Conservation (phyloP, 495 filamentous ascomycete genomes). For the Physcia stellaris region DNA sequence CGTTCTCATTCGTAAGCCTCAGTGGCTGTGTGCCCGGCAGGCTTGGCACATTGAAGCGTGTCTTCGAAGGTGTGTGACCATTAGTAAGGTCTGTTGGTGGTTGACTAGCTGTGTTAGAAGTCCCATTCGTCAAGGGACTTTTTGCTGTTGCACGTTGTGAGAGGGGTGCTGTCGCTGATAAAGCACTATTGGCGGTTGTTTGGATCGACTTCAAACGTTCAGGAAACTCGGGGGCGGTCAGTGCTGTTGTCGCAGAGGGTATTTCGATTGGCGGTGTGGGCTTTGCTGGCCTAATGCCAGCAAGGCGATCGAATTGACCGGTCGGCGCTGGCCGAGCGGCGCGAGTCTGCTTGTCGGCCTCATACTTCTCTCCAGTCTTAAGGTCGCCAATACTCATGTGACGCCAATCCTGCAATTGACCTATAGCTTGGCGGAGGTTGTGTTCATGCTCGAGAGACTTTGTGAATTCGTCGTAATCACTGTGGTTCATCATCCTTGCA, state of each 20-base stretch:
- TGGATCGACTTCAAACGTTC: slow-evolving; percentile 33
- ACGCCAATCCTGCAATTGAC: slow-evolving; percentile 90
- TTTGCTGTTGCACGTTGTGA: slow-evolving; percentile 20
- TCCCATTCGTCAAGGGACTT: slow-evolving; percentile 26
- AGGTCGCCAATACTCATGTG: slow-evolving; percentile 69
- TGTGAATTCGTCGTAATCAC: slow-evolving; percentile 77
- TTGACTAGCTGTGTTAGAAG: slow-evolving; percentile 27
- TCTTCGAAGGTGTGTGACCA: slow-evolving; percentile 17
- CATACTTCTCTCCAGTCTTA: slow-evolving; percentile 82
- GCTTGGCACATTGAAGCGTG: slow-evolving; percentile 31
- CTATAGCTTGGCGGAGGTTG: slow-evolving; percentile 77
- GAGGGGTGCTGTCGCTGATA: slow-evolving; percentile 9
- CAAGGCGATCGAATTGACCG: slow-evolving; percentile 70
- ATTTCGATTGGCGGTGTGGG: slow-evolving; percentile 49
- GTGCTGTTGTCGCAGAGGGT: slow-evolving; percentile 52
- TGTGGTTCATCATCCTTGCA: slow-evolving; percentile 87
- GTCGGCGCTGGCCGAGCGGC: slow-evolving; percentile 56
- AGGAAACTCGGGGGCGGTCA: slow-evolving; percentile 66
- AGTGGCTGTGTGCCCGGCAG: slow-evolving; percentile 49
- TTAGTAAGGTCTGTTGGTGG: slow-evolving; percentile 8
- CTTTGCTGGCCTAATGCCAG: slow-evolving; percentile 37
- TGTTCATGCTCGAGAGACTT: slow-evolving; percentile 77
- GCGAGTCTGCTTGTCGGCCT: slow-evolving; percentile 71
- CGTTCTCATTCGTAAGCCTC: slow-evolving; percentile 58
- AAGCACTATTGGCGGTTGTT: slow-evolving; percentile 5